These are phyloP conservation scores for Trichomonascaceae sp. DNA, from an alignment of 1,139 yeast genomes.

Conservation along the genomic window DNA sequence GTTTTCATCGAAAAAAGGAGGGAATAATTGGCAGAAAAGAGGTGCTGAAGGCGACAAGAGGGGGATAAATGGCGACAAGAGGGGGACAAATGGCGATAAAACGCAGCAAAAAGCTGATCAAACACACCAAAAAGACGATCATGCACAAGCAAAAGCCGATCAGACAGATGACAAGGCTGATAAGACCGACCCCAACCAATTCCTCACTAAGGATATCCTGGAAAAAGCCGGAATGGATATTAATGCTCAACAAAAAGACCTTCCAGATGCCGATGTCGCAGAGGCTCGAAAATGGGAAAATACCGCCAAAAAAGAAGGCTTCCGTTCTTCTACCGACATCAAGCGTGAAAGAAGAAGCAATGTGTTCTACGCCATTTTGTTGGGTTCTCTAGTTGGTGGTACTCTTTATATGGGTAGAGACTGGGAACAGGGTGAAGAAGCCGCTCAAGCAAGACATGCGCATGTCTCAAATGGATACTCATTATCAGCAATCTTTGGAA, in stretches of 20 bases:
- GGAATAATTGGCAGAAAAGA: background rate
- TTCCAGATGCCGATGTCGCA: slow-evolving; percentile 27
- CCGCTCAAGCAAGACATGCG: slow-evolving; percentile 38
- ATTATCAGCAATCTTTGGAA: slow-evolving; percentile 41
- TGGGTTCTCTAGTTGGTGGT: slow-evolving; percentile 59
- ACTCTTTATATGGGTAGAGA: slow-evolving; percentile 74
- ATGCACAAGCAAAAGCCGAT: too few species aligned
- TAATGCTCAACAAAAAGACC: slow-evolving; percentile 15
- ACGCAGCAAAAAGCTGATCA: background rate
- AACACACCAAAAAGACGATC: too few species aligned
- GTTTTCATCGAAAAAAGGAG: background rate
- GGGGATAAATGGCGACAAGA: background rate
- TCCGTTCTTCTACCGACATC: slow-evolving; percentile 62
- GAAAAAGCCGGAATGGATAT: slow-evolving; percentile 75
- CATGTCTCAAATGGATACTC: slow-evolving; percentile 63
- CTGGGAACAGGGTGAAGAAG: slow-evolving; percentile 67
- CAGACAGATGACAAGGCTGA: too few species aligned
- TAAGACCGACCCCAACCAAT: slow-evolving; percentile 36
- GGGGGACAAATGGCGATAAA: background rate
- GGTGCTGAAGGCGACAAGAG: background rate
- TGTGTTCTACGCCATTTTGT: slow-evolving; percentile 37
- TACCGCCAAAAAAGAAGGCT: slow-evolving; percentile 34
- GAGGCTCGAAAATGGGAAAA: slow-evolving; percentile 31
- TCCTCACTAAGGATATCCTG: slow-evolving; percentile 74
- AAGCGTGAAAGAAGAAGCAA: slow-evolving; percentile 42